Percentiles rank a stretch among this genome's conserved stretches.
phyloP scores from a whole-genome alignment of 805 yeast genomes.

The Priceomyces medius region DNA sequence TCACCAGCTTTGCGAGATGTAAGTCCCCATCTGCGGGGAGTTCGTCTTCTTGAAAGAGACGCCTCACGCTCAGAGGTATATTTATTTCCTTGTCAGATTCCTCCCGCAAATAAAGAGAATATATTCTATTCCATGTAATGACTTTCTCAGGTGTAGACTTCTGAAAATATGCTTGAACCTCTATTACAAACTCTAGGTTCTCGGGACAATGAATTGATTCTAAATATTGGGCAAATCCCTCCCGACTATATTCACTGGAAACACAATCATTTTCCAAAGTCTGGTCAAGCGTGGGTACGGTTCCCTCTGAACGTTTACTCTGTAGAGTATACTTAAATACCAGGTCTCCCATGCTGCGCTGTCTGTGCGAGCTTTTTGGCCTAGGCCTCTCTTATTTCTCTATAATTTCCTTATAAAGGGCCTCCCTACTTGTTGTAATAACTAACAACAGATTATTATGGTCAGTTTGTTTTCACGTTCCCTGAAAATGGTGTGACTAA shows the following conservation, averaged over 20 bases:
- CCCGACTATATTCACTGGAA: slow-evolving; percentile 1
- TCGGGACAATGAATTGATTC: slow-evolving; percentile 34
- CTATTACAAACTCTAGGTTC: slow-evolving; percentile 33
- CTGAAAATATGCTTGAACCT: slow-evolving; percentile 17
- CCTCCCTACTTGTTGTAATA: too few species aligned
- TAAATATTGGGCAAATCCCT: slow-evolving; percentile 26
- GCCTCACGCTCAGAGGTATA: slow-evolving; percentile 25
- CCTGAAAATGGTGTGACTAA: too few species aligned
- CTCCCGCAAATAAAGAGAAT: slow-evolving; percentile 23
- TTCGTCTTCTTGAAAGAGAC: slow-evolving; percentile 16
- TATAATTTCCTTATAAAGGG: too few species aligned
- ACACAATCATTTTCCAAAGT: not conserved
- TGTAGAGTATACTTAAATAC: not conserved
- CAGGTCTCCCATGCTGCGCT: not conserved
- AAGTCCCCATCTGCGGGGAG: slow-evolving; percentile 19
- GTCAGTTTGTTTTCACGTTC: too few species aligned
- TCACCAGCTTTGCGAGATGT: slow-evolving; percentile 14
- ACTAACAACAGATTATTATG: too few species aligned
- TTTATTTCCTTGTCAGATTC: slow-evolving; percentile 35
- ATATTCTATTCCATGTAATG: slow-evolving; percentile 26
- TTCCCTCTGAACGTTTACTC: not conserved
- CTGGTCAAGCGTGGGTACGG: slow-evolving; percentile 8
- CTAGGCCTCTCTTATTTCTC: too few species aligned
- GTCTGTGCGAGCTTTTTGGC: too few species aligned
- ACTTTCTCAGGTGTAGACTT: slow-evolving; percentile 8